Conservation (phyloP, 2,329 filamentous ascomycete genomes). For the Fusarium sp. region DNA sequence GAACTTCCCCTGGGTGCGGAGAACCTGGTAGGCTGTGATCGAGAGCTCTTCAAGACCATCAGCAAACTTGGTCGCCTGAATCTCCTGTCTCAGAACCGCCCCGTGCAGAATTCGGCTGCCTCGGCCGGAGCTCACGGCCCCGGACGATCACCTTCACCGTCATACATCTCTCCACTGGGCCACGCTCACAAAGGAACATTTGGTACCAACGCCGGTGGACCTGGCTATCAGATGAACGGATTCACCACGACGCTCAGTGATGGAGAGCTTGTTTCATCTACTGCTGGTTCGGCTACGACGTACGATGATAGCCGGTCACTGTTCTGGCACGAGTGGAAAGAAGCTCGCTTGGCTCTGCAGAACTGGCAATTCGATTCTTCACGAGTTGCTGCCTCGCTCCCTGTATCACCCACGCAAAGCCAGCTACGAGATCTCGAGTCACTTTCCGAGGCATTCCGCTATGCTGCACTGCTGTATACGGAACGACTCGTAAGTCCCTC, state of each 20-base stretch:
- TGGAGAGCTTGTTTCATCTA: constrained; percentile 65
- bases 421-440: constrained; percentile 84
- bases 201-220: constrained; percentile 38
- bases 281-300: constrained; percentile 59
- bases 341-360: constrained; percentile 82
- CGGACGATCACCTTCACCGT: constrained; percentile 56
- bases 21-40: constrained; percentile 90
- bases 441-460: constrained; percentile 91
- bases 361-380: constrained; percentile 82
- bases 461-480: constrained; percentile 89
- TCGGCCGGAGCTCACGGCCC: constrained; percentile 28
- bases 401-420: constrained; percentile 66
- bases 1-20: constrained; percentile 77
- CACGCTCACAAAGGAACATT: constrained; percentile 59
- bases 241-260: constrained; percentile 72
- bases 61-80: constrained; percentile 88
- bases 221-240: constrained; percentile 64
- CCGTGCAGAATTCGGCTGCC: constrained; percentile 60
- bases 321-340: constrained; percentile 93
- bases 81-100: constrained; percentile 81
- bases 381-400: constrained; percentile 66
- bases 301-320: constrained; percentile 73
- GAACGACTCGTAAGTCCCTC: constrained; percentile 87
- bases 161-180: constrained; percentile 58
- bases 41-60: constrained; percentile 88